These are phyloP conservation scores for Inosperma sp. DNA, from an alignment of 768 basidiomycete genomes.

Conservation along the genomic window DNA sequence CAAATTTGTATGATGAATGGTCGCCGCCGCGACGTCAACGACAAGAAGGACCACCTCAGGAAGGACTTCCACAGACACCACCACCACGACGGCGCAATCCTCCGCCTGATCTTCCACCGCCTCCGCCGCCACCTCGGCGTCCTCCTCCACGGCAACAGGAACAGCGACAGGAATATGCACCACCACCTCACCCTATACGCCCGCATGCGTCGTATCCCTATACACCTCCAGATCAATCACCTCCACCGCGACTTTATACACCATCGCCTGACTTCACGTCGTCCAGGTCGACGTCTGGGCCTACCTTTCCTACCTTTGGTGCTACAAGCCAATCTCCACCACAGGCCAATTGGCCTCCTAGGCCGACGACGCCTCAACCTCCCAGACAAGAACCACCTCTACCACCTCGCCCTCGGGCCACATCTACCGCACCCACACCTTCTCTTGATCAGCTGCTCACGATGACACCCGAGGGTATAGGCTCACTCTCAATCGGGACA, in stretches of 20 bases:
- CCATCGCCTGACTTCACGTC: not conserved
- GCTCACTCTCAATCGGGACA: conserved; percentile 58
- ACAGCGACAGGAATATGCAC: conserved; percentile 8
- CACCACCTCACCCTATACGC: conserved; percentile 5
- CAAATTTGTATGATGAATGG: too few species aligned
- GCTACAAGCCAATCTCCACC: conserved; percentile 17
- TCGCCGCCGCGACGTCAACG: too few species aligned
- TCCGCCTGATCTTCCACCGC: too few species aligned
- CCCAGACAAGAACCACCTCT: conserved; percentile 19
- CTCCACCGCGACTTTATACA: conserved; percentile 14
- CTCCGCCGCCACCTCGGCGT: conserved; percentile 20
- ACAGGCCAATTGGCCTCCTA: conserved; percentile 17
- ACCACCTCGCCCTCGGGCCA: conserved; percentile 40
- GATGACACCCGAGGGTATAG: conserved; percentile 54
- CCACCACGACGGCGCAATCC: too few species aligned
- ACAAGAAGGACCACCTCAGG: too few species aligned
- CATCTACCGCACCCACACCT: conserved; percentile 47
- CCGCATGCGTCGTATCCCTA: conserved; percentile 15
- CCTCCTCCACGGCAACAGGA: conserved; percentile 12
- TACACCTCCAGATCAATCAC: conserved; percentile 14
- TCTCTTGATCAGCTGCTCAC: conserved; percentile 64
- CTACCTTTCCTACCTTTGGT: not conserved
- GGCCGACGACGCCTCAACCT: conserved; percentile 20
- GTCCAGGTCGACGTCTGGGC: not conserved
- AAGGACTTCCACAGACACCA: too few species aligned